Base-by-base conservation (phyloP, 345 rosid genomes). In the Ceriops tagal region DNA sequence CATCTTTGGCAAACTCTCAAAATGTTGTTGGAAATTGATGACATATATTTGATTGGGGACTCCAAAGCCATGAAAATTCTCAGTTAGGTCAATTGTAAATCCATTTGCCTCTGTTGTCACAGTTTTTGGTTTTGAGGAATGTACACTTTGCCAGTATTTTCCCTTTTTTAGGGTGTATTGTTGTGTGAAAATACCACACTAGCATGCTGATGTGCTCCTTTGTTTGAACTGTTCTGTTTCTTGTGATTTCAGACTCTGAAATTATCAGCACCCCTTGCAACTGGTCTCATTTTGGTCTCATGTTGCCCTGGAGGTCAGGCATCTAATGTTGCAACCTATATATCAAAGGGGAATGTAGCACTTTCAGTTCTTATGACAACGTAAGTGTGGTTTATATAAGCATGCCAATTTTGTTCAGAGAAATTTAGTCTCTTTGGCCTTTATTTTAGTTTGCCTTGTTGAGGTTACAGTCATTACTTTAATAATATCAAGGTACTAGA, bases 221-320 rank as follows among this genome's bases (percentile, higher is more conserved):
- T 15, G 21, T 71, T 30, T 53, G 64, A 37, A 31, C 65, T 24
- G 18, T 75, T 62, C 31, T 65, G 43, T 66, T 62, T 63, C 56
- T 26, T 27, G 79, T 67, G 53, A 60, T 77, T 71, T 65, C 85
- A 93, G 99, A 69, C 78, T 64, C 82, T 93, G 51, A 91, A 93
- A 83, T 86, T 91, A 57, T 91, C 97, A 9, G 99, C 97, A 53
- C 96, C 96, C 59, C 98, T 93, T 73, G 97, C 98, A 3, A 91
- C 97, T 72, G 97, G 97, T 70, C 93, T 93, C 73, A 93, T 93
- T 73, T 71, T 93, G 75, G 98, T 91, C 62, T 93, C 98, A 24
- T 93, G 98, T 84, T 93, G 98, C 80, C 97, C 98, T 53, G 97
- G 96, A 65, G 98, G 97, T 73, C 97, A 93, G 80, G 97, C 98